Evolutionary conservation across 2,329 filamentous ascomycete species (phyloP).

Genomic region (Fusarium sp.): DNA sequence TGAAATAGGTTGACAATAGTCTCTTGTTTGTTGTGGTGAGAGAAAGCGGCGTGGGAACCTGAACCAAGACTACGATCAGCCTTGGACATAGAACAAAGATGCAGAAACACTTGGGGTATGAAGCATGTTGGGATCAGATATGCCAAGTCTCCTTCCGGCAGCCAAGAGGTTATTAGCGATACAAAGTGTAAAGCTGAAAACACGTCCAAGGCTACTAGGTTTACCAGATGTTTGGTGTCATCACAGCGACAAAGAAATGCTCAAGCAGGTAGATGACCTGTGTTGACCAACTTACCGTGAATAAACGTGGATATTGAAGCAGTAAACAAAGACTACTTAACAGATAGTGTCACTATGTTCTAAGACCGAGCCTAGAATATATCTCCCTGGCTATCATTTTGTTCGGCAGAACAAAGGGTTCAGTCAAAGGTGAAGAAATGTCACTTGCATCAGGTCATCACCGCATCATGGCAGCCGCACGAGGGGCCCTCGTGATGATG

Average conservation of each 20-base stretch:
- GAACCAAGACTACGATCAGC: conserved; percentile 31
- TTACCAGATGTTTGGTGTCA: conserved; percentile 59
- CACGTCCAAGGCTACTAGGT: conserved; percentile 51
- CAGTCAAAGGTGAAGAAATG: conserved; percentile 50
- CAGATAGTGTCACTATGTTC: not conserved
- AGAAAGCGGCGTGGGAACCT: not conserved
- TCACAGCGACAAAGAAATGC: conserved; percentile 35
- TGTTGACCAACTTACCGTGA: conserved; percentile 31
- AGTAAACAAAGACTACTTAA: not conserved
- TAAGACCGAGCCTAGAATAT: not conserved
- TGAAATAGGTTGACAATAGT: not conserved
- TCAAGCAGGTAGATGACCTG: not conserved
- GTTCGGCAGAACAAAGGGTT: conserved; percentile 10
- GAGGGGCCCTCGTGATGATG: conserved; percentile 76
- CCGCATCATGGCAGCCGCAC: conserved; percentile 73
- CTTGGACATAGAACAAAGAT: not conserved
- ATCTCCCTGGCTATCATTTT: conserved; percentile 1
- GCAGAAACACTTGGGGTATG: not conserved
- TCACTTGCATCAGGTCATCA: conserved; percentile 77
- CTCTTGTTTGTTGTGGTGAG: not conserved
- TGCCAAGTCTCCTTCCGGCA: conserved; percentile 43
- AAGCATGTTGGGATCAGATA: conserved; percentile 35
- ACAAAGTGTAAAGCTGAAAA: conserved; percentile 35
- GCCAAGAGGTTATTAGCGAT: conserved; percentile 43
- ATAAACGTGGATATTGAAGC: not conserved